Evolutionary conservation across 2,329 filamentous ascomycete species (phyloP), one percentile per base, ranked within the genome.

Genomic region (Emmonsia crescens): DNA sequence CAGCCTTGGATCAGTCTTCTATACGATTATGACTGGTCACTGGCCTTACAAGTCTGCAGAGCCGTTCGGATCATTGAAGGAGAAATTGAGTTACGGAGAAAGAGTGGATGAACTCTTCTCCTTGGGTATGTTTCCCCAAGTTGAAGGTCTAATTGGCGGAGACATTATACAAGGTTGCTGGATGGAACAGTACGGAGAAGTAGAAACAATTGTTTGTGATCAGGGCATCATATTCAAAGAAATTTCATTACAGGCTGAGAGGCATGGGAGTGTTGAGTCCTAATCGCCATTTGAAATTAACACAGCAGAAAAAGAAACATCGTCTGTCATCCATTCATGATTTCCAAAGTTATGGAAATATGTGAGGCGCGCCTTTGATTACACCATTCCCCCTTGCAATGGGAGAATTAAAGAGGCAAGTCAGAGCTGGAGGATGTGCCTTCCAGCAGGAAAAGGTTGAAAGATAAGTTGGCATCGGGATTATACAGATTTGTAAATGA

Each of bases 21-120:
- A 65, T 59, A 65, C 59, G 40, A 63, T 63, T 44, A 65, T 63
- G 60, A 63, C 63, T 59, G 63, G 60, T 27, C 59, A 62, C 42
- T 62, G 51, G 61, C 57, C 61, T 2, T 62, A 62, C 51, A 60
- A 33, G 51, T 60, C 49, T 57, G 8, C 58, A 51, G 57, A 51
- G 12, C 57, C 61, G 31, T 62, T 62, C 51, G 44, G 14, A 52
- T 60, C 61, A 40, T 16, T 42, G 51, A 19, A 62, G 40, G 57
- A 60, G 51, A 60, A 36, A 57, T 56, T 55, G 57, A 60, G 10
- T 36, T 62, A 62, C 27, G 49, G 31, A 60, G 57, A 62, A 49
- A 60, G 12, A 52, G 61, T 62, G 27, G 57, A 62, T 52, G 51
- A 60, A 31, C 61, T 62, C 24, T 62, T 62, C 52, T 56, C 57